Evolutionary conservation across 78 protist genomes (phyloP), one percentile per base, ranked within the genome.

Genomic region (Dictyostelium intermedium): DNA sequence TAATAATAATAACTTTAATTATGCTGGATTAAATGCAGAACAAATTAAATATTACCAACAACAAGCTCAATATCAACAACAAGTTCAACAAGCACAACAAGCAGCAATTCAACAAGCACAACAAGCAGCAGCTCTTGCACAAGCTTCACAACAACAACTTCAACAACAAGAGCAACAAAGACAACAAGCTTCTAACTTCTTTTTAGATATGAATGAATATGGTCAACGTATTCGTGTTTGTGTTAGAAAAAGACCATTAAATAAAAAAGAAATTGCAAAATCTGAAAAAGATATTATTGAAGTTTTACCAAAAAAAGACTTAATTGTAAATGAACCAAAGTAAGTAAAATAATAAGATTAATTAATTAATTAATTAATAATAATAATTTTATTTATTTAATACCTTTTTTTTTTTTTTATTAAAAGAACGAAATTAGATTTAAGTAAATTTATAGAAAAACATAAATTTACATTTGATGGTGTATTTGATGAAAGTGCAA

Each of bases 191-290:
- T 27, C 78, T 1, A 83, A 78, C 13, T 80, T 89, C 82, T 89
- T 37, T 53, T 45, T 89, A 5, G 93, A 89, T 69, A 78, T 89
- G 85, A 79, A 43, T 80, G 93, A 89, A 47, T 89, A 89, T 80
- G 93, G 93, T 43, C 93, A 89, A 47, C 72, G 93, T 25, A 97
- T 98, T n/a, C 82, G 96, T 20, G 99, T 98, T 23, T 97, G 97
- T 77, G 98, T 98, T 14, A 95, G 99, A 76, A 98, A 98, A 91
- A 95, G 99, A 32, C 99, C 99, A 16, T 80, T 98, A 39, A 82
- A 79, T 14, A n/a, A 78, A n/a, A 80, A 72, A 41, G 99, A 89
- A 50, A 13, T 80, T 10, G 82, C 86, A 16, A 78, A 37, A 69
- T 61, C 81, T 47, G 93, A 89, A 80, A 89, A 80, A 47, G 93